These are phyloP conservation scores for Alternaria sp. DNA, from an alignment of 2,329 filamentous ascomycete genomes.

Conservation along the genomic window DNA sequence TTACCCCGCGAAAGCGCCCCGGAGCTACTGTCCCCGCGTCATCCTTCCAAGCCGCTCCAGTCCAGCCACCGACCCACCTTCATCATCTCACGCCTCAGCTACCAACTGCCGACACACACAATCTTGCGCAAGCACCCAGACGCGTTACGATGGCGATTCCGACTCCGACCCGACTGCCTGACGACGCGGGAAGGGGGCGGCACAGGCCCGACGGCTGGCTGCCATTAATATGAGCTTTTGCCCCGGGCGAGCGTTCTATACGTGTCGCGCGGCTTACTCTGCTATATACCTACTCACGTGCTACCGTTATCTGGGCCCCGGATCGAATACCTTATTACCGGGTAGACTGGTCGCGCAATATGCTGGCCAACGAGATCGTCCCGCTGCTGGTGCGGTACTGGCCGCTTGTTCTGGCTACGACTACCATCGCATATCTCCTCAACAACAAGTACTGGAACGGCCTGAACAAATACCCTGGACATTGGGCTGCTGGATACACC, in stretches of 20 bases:
- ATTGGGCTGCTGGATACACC: constrained; percentile 69
- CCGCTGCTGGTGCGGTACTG: constrained; percentile 50
- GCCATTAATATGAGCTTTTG: constrained; percentile 14
- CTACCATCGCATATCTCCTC: constrained; percentile 45
- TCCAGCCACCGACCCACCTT: constrained; percentile 20
- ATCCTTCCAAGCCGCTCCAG: constrained; percentile 9
- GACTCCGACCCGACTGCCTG: constrained; percentile 3
- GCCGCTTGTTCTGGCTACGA: constrained; percentile 47
- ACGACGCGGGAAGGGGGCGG: neutral
- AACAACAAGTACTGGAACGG: constrained; percentile 61
- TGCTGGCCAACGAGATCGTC: constrained; percentile 47
- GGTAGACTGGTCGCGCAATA: constrained; percentile 23
- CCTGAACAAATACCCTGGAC: constrained; percentile 75
- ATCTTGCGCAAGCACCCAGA: constrained; percentile 10
- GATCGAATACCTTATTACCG: constrained; percentile 8
- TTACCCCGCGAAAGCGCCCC: constrained; percentile 16
- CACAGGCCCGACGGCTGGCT: constrained; percentile 2
- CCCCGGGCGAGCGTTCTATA: constrained; percentile 6
- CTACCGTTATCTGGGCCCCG: constrained; percentile 11
- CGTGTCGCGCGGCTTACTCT: constrained; percentile 8
- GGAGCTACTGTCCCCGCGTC: constrained; percentile 14
- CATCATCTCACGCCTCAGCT: constrained; percentile 12
- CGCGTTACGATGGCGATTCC: constrained; percentile 7
- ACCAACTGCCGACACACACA: constrained; percentile 25
- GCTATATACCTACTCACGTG: neutral